These are phyloP conservation scores for Apiotrichum sp. DNA, from an alignment of 1,284 basidiomycete species.

Conservation along the genomic window DNA sequence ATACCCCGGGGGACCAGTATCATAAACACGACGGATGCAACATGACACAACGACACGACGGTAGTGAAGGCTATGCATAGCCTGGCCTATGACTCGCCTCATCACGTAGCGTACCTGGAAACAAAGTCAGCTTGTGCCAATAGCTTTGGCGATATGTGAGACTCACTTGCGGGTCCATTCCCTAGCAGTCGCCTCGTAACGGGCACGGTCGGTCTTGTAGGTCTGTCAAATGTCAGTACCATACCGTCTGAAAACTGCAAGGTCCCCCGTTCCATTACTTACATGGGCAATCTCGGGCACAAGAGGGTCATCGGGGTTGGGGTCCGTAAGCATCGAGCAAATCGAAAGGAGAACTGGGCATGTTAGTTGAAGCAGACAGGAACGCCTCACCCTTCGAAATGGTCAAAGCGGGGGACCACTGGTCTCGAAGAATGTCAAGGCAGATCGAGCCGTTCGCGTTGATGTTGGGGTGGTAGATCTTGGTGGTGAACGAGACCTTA, in stretches of 20 bases:
- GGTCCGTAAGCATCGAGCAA: slow-evolving; percentile 94
- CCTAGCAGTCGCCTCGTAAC: slow-evolving; percentile 89
- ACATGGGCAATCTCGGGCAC: slow-evolving; percentile 55
- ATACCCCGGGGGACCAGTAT: no score
- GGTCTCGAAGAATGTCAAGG: slow-evolving; percentile 92
- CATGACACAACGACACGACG: slow-evolving; percentile 3
- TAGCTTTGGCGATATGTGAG: not conserved
- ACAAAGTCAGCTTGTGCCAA: not conserved
- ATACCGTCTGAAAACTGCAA: not conserved
- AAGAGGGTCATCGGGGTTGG: slow-evolving; percentile 89
- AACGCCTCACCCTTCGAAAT: slow-evolving; percentile 81
- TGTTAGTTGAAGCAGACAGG: not conserved
- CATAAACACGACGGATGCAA: slow-evolving; percentile 10
- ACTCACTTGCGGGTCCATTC: slow-evolving; percentile 94
- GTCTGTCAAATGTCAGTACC: slow-evolving; percentile 53
- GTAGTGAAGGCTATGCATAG: slow-evolving; percentile 7
- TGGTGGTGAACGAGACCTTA: slow-evolving; percentile 97
- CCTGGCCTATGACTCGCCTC: not conserved
- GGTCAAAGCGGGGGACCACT: slow-evolving; percentile 96
- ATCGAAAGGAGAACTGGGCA: slow-evolving; percentile 78
- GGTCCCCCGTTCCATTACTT: slow-evolving; percentile 14
- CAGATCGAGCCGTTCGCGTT: slow-evolving; percentile 86
- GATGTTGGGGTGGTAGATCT: slow-evolving; percentile 78
- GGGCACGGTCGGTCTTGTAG: slow-evolving; percentile 90
- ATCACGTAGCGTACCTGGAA: slow-evolving; percentile 30